Evolutionary conservation across 2,329 filamentous ascomycete species (phyloP).

Genomic region (Pseudocercospora fuligena): DNA sequence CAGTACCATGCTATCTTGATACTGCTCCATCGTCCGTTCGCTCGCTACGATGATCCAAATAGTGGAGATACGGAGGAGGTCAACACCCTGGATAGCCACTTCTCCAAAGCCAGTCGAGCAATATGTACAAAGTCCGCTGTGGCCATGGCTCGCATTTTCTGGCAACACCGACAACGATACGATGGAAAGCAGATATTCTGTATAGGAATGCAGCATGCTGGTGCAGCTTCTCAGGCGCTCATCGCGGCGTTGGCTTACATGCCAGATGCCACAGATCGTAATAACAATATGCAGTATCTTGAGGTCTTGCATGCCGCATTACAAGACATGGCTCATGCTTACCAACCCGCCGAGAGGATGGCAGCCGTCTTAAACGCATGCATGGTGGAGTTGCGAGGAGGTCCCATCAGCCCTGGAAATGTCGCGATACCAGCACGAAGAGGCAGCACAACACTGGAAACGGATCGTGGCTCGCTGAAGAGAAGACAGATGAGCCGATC

Average conservation of each 20-base stretch:
- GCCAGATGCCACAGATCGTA: conserved; percentile 31
- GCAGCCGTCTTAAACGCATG: conserved; percentile 32
- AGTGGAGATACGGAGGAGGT: conserved; percentile 25
- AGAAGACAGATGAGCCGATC: conserved; percentile 27
- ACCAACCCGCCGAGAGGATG: conserved; percentile 34
- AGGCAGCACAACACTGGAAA: conserved; percentile 25
- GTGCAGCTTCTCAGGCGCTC: conserved; percentile 32
- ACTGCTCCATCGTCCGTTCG: conserved; percentile 34
- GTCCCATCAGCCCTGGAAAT: conserved; percentile 29
- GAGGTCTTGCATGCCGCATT: conserved; percentile 34
- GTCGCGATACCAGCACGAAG: conserved; percentile 26
- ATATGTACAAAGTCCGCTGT: conserved; percentile 36
- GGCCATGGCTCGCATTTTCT: conserved; percentile 33
- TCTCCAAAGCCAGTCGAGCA: conserved; percentile 32
- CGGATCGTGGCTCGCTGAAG: conserved; percentile 25
- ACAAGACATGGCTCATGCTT: conserved; percentile 33
- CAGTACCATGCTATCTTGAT: conserved; percentile 35
- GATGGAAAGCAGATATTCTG: conserved; percentile 35
- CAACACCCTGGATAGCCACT: conserved; percentile 33
- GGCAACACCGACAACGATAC: conserved; percentile 34
- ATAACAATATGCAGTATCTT: conserved; percentile 34
- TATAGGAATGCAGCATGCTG: conserved; percentile 36
- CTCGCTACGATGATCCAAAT: conserved; percentile 30
- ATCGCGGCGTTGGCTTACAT: conserved; percentile 35
- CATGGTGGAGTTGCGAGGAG: conserved; percentile 32